These are phyloP conservation scores for Kwoniella botswanensis DNA, from an alignment of 768 basidiomycete species.

Conservation along the genomic window DNA sequence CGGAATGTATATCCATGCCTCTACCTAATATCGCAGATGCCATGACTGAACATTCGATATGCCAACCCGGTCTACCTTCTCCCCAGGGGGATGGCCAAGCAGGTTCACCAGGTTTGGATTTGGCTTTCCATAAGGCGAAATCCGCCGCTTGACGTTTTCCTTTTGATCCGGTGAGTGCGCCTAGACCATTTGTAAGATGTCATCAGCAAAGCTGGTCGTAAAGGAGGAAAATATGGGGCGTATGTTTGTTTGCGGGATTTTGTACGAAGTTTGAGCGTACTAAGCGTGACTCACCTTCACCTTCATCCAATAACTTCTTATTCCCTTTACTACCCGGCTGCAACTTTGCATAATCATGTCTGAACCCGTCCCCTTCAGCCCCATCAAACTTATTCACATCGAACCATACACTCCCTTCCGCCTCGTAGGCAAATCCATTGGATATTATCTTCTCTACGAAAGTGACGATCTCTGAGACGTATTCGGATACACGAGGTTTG, in stretches of 20 bases:
- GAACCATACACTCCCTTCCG: constrained; percentile 88
- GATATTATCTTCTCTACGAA: constrained; percentile 84
- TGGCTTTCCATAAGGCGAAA: constrained; percentile 96
- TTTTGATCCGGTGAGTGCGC: constrained; percentile 65
- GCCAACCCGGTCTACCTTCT: constrained; percentile 94
- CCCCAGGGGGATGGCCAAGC: constrained; percentile 98
- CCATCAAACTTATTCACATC: constrained; percentile 82
- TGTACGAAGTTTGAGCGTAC: too few relatives aligned
- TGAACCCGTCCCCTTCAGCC: constrained; percentile 62
- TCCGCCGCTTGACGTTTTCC: constrained; percentile 83
- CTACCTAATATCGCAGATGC: constrained; percentile 86
- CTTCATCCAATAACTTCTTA: constrained; percentile 82
- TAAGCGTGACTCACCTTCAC: constrained; percentile 91
- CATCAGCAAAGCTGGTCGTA: background rate
- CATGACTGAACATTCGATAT: constrained; percentile 99
- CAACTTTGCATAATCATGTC: constrained; percentile 88
- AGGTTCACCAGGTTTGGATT: constrained; percentile 91
- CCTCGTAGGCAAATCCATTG: constrained; percentile 81
- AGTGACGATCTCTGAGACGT: constrained; percentile 88
- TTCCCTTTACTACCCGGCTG: constrained; percentile 97
- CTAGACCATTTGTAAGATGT: constrained; percentile 54
- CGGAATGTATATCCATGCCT: constrained; percentile 96
- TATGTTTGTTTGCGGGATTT: too few relatives aligned
- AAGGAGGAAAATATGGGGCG: too few relatives aligned
- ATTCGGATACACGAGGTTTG: constrained; percentile 93